Conservation (phyloP, 78 protist species). For the slime mould (Dictyostelium discoideum) region DNA sequence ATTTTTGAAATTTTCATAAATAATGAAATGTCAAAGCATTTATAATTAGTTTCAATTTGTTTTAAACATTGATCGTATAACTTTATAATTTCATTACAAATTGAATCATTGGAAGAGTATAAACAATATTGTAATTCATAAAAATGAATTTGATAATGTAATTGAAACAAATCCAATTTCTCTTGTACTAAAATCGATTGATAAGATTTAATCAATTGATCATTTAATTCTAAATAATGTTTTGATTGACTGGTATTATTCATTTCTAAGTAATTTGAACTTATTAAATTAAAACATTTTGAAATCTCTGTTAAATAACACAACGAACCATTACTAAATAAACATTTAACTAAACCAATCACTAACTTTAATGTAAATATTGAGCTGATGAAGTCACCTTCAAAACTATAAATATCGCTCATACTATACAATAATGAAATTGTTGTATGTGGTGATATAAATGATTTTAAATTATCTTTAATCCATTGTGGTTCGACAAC, state of each 20-base stretch:
- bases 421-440: conserved; percentile 3
- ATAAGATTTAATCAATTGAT: background rate
- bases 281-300: conserved; percentile 12
- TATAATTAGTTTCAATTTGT: background rate
- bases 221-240: background rate
- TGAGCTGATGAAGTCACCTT: conserved; percentile 54
- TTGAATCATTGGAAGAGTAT: background rate
- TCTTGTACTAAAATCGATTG: background rate
- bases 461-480: conserved; percentile 7
- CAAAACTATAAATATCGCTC: conserved; percentile 49
- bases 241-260: background rate
- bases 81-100: conserved; percentile 23
- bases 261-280: background rate
- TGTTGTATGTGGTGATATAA: conserved; percentile 34
- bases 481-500: background rate
- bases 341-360: conserved; percentile 25
- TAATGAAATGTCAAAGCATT: conserved; percentile 4
- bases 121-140: conserved; percentile 26
- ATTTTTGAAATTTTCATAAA: conserved; percentile 14
- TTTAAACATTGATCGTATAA: conserved; percentile 17
- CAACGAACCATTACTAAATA: background rate
- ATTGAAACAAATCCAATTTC: background rate
- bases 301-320: conserved; percentile 2
- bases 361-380: conserved; percentile 17
- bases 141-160: background rate